These are phyloP conservation scores for Schizothecium vesticola DNA, from an alignment of 495 filamentous ascomycete genomes.

Conservation along the genomic window DNA sequence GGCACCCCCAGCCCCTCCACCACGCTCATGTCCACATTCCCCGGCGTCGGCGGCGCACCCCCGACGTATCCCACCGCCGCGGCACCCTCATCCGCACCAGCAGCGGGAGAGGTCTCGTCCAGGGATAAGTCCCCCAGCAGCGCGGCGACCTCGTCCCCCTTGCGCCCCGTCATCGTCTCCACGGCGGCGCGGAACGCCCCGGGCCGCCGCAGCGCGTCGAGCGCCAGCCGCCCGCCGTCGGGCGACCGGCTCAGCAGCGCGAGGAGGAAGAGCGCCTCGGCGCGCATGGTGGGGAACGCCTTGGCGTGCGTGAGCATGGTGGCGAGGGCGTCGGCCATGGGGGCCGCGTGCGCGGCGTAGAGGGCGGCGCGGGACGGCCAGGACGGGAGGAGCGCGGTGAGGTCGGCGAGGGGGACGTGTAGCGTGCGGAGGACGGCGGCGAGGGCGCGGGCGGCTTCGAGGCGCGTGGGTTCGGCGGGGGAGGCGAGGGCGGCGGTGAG, in stretches of 20 bases:
- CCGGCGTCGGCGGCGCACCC: neutral
- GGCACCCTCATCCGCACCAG: too few species aligned
- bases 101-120: too few species aligned
- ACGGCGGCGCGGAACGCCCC: conserved; percentile 46
- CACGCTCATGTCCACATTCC: neutral
- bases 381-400: neutral
- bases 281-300: conserved; percentile 59
- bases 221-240: conserved; percentile 48
- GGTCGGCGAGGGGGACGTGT: conserved; percentile 7
- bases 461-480: conserved; percentile 61
- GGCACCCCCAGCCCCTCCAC: conserved; percentile 12
- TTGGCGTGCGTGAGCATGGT: conserved; percentile 61
- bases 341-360: conserved; percentile 44
- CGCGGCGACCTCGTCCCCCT: neutral
- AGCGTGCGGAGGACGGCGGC: conserved; percentile 60
- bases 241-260: conserved; percentile 58
- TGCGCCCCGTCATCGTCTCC: conserved; percentile 40
- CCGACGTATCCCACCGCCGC: neutral
- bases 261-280: conserved; percentile 69
- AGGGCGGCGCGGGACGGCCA: conserved; percentile 25
- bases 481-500: conserved; percentile 53
- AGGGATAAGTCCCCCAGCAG: neutral
- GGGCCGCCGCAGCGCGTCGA: conserved; percentile 44
- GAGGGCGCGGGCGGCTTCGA: conserved; percentile 64
- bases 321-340: conserved; percentile 49